Conservation (phyloP, 2,329 filamentous ascomycete species). For the Microcyclospora pomicola region DNA sequence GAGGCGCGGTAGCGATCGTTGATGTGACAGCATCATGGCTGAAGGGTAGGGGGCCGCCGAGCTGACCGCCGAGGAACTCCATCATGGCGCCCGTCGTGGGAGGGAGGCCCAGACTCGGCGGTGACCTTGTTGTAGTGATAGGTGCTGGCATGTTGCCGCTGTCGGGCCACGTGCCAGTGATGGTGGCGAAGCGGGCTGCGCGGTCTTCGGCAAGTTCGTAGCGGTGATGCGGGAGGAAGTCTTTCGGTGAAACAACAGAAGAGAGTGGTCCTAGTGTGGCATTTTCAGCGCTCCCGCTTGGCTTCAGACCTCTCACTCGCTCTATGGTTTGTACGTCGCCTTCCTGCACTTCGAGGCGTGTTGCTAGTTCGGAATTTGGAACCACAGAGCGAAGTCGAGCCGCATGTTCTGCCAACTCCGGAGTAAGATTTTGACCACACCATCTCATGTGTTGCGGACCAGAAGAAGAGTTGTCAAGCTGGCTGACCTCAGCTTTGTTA, state of each 20-base stretch:
- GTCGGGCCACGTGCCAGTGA: slow-evolving; percentile 17
- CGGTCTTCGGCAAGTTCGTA: slow-evolving; percentile 15
- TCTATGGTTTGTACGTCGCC: background rate
- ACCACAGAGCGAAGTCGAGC: background rate
- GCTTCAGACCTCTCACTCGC: background rate
- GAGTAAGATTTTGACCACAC: slow-evolving; percentile 13
- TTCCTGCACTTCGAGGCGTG: background rate
- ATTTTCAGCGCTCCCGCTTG: background rate
- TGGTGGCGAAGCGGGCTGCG: slow-evolving; percentile 16
- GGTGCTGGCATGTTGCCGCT: slow-evolving; percentile 17
- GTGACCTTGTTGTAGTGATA: slow-evolving; percentile 7
- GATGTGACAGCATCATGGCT: slow-evolving; percentile 11
- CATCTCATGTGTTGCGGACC: slow-evolving; percentile 9
- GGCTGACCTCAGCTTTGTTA: slow-evolving; percentile 15
- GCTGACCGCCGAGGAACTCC: slow-evolving; percentile 15
- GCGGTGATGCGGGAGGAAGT: slow-evolving; percentile 12
- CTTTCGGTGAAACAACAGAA: background rate
- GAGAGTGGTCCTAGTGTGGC: background rate
- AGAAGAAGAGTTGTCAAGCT: slow-evolving; percentile 6
- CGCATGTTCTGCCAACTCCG: background rate
- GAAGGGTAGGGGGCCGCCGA: slow-evolving; percentile 14
- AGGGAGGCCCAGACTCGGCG: too few species aligned
- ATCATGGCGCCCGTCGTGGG: slow-evolving; percentile 17
- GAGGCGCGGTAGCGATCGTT: slow-evolving; percentile 2
- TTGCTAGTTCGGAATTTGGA: too few species aligned